A percentile compares a stretch with the other conserved stretches of the same genome.
These are phyloP conservation scores for Aspergillus cejpii DNA, from an alignment of 2,329 filamentous ascomycete genomes.

Conservation along the genomic window DNA sequence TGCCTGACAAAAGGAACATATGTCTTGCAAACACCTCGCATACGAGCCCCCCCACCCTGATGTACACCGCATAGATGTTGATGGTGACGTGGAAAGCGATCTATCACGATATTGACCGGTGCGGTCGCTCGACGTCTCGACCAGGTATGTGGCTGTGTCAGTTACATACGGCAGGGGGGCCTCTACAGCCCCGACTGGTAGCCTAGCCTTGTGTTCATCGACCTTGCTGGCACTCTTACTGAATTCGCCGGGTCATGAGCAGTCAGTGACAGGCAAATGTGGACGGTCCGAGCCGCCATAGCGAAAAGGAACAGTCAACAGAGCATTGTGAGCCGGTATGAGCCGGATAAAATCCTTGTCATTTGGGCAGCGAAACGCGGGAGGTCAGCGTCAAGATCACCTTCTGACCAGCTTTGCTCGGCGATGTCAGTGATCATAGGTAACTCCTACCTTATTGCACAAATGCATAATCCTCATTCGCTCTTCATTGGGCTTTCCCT, in stretches of 20 bases:
- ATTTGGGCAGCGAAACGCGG: slow-evolving; percentile 27
- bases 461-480: slow-evolving; percentile 6
- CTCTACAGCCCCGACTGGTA: slow-evolving; percentile 8
- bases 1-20: slow-evolving; percentile 16
- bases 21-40: slow-evolving; percentile 22
- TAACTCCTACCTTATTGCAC: slow-evolving; percentile 4
- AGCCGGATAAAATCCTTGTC: slow-evolving; percentile 17
- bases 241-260: slow-evolving; percentile 12
- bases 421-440: slow-evolving; percentile 4
- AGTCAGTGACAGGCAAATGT: slow-evolving; percentile 13
- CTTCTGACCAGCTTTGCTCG: slow-evolving; percentile 2
- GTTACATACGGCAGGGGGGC: slow-evolving; percentile 16
- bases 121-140: slow-evolving; percentile 21
- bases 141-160: slow-evolving; percentile 23
- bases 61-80: slow-evolving; percentile 16
- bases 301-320: slow-evolving; percentile 13
- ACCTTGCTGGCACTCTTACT: slow-evolving; percentile 10
- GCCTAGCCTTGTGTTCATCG: slow-evolving; percentile 9
- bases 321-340: slow-evolving; percentile 15
- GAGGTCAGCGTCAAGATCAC: slow-evolving; percentile 13
- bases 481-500: background rate
- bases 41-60: slow-evolving; percentile 17
- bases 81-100: slow-evolving; percentile 30
- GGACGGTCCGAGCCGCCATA: slow-evolving; percentile 28
- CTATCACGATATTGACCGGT: slow-evolving; percentile 26